phyloP scores from a whole-genome alignment of 176 grass and related monocot species.

The Carex myosuroides region DNA sequence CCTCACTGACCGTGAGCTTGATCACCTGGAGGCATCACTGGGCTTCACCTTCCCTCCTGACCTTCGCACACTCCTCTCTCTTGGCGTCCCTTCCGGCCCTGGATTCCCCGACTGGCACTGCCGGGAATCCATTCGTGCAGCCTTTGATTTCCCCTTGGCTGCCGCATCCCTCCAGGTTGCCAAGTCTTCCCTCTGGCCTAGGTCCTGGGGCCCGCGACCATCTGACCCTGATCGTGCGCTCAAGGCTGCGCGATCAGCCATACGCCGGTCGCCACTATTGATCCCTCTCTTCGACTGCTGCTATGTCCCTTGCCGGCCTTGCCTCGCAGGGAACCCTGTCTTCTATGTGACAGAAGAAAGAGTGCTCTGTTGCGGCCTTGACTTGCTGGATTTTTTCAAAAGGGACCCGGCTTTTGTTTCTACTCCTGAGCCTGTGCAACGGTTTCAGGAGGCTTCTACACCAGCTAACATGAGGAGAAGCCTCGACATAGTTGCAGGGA shows the following conservation, averaged over 20 bases:
- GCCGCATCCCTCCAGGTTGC: constrained; percentile 52
- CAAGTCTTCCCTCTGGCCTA: constrained; percentile 63
- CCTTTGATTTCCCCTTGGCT: constrained; percentile 52
- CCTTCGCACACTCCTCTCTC: constrained; percentile 73
- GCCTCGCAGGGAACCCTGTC: constrained; percentile 81
- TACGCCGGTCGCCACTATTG: constrained; percentile 58
- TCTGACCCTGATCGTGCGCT: constrained; percentile 55
- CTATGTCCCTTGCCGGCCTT: constrained; percentile 72
- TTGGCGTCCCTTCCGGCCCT: constrained; percentile 43
- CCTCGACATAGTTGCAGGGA: constrained; percentile 53
- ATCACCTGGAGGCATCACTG: constrained; percentile 62
- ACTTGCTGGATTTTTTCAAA: constrained; percentile 76
- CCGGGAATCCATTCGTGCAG: constrained; percentile 21
- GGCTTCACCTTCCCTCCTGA: constrained; percentile 85
- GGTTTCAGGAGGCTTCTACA: not conserved
- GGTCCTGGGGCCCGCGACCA: constrained; percentile 53
- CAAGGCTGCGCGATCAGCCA: constrained; percentile 50
- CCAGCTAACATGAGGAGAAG: constrained; percentile 53
- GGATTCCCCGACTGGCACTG: constrained; percentile 81
- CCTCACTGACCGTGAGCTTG: constrained; percentile 57
- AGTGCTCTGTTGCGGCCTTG: constrained; percentile 84
- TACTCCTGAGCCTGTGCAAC: constrained; percentile 1
- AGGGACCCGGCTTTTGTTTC: constrained; percentile 46
- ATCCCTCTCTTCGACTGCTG: constrained; percentile 83
- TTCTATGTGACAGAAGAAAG: constrained; percentile 89